Evolutionary conservation across 208 protist genomes (phyloP).

Genomic region (Crithidia thermophila): DNA sequence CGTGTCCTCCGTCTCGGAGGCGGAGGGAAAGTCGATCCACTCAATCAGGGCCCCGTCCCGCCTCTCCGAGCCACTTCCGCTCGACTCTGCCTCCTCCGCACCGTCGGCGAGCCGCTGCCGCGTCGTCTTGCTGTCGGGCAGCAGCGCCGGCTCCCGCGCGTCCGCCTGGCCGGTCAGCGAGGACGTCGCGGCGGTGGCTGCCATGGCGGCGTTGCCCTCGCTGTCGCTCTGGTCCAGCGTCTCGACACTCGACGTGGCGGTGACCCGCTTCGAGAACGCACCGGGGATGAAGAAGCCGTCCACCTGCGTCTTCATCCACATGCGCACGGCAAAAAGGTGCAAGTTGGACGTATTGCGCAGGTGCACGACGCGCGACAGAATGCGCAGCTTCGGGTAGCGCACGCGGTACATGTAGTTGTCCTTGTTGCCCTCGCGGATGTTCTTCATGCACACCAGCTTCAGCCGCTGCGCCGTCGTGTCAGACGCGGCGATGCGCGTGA

Average conservation of each 20-base stretch:
- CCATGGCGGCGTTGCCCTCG: too few relatives aligned
- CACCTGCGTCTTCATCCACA: constrained; percentile 2
- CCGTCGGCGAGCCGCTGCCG: not conserved
- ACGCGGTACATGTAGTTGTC: not conserved
- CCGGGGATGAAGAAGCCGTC: constrained; percentile 11
- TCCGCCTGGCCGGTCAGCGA: too few relatives aligned
- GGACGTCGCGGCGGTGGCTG: too few relatives aligned
- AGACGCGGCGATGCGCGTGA: constrained; percentile 20
- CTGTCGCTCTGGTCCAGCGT: not conserved
- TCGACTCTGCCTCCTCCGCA: constrained; percentile 8
- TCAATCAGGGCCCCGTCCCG: constrained; percentile 23
- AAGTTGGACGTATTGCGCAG: constrained; percentile 2
- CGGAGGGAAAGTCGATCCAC: constrained; percentile 30
- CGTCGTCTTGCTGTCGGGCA: not conserved
- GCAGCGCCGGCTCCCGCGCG: too few relatives aligned
- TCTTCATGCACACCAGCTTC: constrained; percentile 36
- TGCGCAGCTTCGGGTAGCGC: constrained; percentile 1
- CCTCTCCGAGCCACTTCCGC: not conserved
- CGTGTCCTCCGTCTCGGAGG: not conserved
- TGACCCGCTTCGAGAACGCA: not conserved
- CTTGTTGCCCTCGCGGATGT: constrained; percentile 27
- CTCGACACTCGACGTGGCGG: not conserved
- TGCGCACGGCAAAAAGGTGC: constrained; percentile 1
- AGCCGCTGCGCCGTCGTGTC: constrained; percentile 39
- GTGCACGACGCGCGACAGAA: constrained; percentile 12